Base-by-base conservation (phyloP, 2,329 filamentous ascomycete species). In the Geosmithia morbida region DNA sequence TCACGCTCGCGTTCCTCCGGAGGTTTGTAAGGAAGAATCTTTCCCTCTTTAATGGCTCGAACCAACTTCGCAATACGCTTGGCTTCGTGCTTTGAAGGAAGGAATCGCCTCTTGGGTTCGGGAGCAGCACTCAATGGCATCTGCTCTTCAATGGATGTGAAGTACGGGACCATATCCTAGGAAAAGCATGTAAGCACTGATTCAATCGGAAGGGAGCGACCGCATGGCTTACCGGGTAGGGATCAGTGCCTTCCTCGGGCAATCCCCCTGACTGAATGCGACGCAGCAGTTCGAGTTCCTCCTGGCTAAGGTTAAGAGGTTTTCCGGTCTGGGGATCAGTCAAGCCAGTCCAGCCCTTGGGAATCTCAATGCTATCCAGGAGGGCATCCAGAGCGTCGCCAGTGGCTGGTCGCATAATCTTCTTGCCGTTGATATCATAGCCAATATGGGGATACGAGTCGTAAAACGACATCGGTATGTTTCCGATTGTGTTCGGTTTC, bases 371-470 rank as follows among this genome's bases (percentile, higher is more conserved):
- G 65, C 86, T 96, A 58, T 98, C 90, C 10, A 98, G 73, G 42
- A 98, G 74, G 13, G 88, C 87, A 70, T 98, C 92, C 30, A 98
- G 70, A 37, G 92, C 92, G 61, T 95, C 85, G 46, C 90, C 90
- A 55, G 88, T 90, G 3, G 94, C 92, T 7, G 92, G 92, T 46
- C 92, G 84, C 81, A 95, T 86, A 53, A 98, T 95, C 65, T 86
- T 94, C 75, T 94, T 96, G 64, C 92, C 92, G 64, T 98, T 94
- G 69, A 98, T 97, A 58, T 96, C 87, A 67, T 98, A 98, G 50
- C 92, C 92, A 61, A 98, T 96, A 62, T 98, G 92, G 46, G 92
- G 92, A 61, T 96, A 98, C 37, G 87, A 85, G 63, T 98, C 92
- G 70, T 98, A 98, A 67, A 95, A 97, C 2, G 85, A 84, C 45